Evolutionary conservation across 495 filamentous ascomycete genomes (phyloP), one percentile per base, ranked within the genome.

Genomic region (Penicillium cosmopolitanum): DNA sequence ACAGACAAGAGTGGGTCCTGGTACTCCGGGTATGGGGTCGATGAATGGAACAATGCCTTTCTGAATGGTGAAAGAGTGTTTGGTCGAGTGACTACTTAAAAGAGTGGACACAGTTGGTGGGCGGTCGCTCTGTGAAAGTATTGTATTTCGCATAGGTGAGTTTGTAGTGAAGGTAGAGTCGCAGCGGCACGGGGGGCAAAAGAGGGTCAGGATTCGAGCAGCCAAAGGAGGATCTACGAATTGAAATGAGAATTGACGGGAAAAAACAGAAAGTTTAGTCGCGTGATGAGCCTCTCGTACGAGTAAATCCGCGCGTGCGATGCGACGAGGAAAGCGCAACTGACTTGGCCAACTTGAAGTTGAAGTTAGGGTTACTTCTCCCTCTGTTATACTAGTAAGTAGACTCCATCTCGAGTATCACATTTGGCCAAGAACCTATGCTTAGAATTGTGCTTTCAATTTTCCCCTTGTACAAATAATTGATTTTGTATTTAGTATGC

Each of bases 1-100:
- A 50, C 66, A 59, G 68, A 9, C 23, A 40, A 16, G 8, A 55
- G 60, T 47, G 61, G 65, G 53, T 40, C 60, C 6, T 23, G 28
- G 34, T 21, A 21, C 35, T 50, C 43, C 53, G 56, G 66, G 56
- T 61, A 42, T 51, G 58, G 63, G 66, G 61, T 58, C 62, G 28
- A 60, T 61, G 56, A 59, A 58, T 47, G 40, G 42, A 36, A 68
- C 65, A 67, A 70, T 38, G 55, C 52, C 55, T 19, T 60, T 64
- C 36, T 23, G 3, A 33, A 21, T 50, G 10, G 13, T 16, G 28
- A 11, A 33, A 51, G 15, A 35, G 58, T 63, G 16, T 53, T 50
- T 50, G 28, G 28, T 53, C 31, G n/a, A 38, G 36, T 7, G 11
- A n/a, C 10, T 2, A 2, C 38, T 55, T 25, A 19, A 19, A 34